Conservation (phyloP, 2,329 filamentous ascomycete genomes). For the Cordyceps fumosorosea region DNA sequence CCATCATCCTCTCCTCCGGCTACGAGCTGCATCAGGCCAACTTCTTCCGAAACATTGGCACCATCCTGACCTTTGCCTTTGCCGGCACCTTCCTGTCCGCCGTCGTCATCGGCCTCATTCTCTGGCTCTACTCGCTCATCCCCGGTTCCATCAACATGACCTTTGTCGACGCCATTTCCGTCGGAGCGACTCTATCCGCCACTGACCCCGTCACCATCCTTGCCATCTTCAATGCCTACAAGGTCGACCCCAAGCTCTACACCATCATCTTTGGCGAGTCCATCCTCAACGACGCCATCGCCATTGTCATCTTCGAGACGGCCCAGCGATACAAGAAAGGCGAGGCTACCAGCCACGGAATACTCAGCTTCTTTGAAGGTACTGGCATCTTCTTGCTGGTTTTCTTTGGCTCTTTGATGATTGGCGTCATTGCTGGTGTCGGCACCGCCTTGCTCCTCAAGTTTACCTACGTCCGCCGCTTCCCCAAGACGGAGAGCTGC, state of each 20-base stretch:
- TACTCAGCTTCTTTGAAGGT: slow-evolving; percentile 82
- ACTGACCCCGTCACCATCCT: slow-evolving; percentile 97
- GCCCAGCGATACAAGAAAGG: slow-evolving; percentile 86
- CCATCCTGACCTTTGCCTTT: slow-evolving; percentile 95
- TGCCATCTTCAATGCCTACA: slow-evolving; percentile 98
- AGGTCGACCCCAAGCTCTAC: slow-evolving; percentile 97
- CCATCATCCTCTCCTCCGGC: slow-evolving; percentile 93
- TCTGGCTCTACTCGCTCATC: slow-evolving; percentile 84
- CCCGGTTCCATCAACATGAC: slow-evolving; percentile 77
- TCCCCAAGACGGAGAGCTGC: slow-evolving; percentile 95
- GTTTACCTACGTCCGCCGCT: slow-evolving; percentile 86
- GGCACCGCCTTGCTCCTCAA: slow-evolving; percentile 83
- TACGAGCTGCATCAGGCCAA: slow-evolving; percentile 98
- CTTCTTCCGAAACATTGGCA: slow-evolving; percentile 97
- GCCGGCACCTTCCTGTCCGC: slow-evolving; percentile 96
- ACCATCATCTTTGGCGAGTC: slow-evolving; percentile 98
- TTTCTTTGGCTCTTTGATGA: slow-evolving; percentile 89
- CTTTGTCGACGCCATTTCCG: slow-evolving; percentile 93
- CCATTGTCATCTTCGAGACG: slow-evolving; percentile 97
- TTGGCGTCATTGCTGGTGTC: slow-evolving; percentile 83
- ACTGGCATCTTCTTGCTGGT: slow-evolving; percentile 91
- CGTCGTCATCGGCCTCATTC: slow-evolving; percentile 81
- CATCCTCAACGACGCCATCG: slow-evolving; percentile 95
- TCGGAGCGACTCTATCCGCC: slow-evolving; percentile 91
- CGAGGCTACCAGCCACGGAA: slow-evolving; percentile 61